Evolutionary conservation across 2,329 filamentous ascomycete species (phyloP), one percentile per base, ranked within the genome.

Genomic region (Diplodia seriata): DNA sequence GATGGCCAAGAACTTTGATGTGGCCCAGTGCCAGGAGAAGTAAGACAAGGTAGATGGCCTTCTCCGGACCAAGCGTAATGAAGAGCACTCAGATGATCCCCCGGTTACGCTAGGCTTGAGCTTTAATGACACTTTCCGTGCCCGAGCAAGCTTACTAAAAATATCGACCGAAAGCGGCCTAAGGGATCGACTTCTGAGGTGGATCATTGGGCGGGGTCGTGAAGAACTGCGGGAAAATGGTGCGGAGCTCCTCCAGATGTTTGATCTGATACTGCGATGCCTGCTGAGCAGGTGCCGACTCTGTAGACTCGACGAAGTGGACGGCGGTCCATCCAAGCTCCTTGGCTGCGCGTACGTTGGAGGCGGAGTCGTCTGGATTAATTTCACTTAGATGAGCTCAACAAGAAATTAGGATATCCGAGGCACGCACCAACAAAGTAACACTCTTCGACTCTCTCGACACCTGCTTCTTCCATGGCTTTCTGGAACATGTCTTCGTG

Each of bases 141-240:
- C n/a, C 57, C 40, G 18, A 49, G 57, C 7, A 9, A 33, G 8
- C 1, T 47, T n/a, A 29, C 20, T 15, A 15, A 43, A 15, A 18
- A 43, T 49, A 14, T 18, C 15, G 51, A 15, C 15, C 43, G 29
- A 29, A 7, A 26, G 20, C 47, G 8, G 31, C n/a, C 36, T 62
- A 68, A 15, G 66, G 59, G 38, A 64, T 54, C 15, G 38, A 54
- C 50, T 64, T 68, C 51, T 50, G 40, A 33, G 59, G 59, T 29
- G 66, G 57, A 33, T 68, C 59, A 26, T 47, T 64, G 20, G 66
- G 54, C 1, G 66, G 38, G 12, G 66, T 63, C n/a, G 91, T 95
- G 84, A 99, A 97, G 70, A 97, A 88, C 68, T 96, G 89, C 0
- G 95, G 93, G 72, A 94, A 98, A 12, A 91, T 79, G 0, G 81